These are phyloP conservation scores for Euphorbia tirucalli DNA, from an alignment of 345 rosid genomes.

Conservation along the genomic window DNA sequence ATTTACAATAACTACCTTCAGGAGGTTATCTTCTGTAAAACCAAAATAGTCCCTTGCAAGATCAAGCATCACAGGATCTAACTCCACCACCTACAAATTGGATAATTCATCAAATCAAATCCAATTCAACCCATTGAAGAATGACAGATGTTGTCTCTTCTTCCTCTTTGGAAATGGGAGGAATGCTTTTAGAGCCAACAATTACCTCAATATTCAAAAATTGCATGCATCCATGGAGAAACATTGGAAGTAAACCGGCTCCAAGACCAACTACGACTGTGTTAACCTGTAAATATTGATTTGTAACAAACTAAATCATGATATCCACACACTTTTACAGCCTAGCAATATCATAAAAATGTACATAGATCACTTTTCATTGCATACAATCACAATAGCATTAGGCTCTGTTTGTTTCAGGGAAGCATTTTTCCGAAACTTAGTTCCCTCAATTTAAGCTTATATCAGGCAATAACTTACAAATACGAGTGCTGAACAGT, in stretches of 20 bases:
- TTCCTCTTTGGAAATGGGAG: not conserved
- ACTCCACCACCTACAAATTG: slow-evolving; percentile 72
- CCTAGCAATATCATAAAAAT: not conserved
- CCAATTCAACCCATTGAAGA: slow-evolving; percentile 13
- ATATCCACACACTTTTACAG: not conserved
- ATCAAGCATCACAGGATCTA: slow-evolving; percentile 56
- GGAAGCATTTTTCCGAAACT: no score
- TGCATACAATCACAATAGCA: not conserved
- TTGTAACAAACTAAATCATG: no score
- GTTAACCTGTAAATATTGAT: no score
- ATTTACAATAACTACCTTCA: slow-evolving; percentile 53
- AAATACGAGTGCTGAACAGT: no score
- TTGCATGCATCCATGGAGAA: slow-evolving; percentile 67
- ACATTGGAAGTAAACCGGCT: slow-evolving; percentile 96
- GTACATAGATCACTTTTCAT: not conserved
- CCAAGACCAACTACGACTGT: slow-evolving; percentile 88
- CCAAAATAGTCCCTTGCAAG: slow-evolving; percentile 73
- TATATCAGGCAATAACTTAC: no score
- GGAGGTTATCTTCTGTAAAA: slow-evolving; percentile 48
- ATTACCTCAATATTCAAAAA: slow-evolving; percentile 67
- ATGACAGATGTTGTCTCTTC: not conserved
- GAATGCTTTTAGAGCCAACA: not conserved
- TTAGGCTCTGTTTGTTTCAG: no score
- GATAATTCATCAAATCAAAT: slow-evolving; percentile 15
- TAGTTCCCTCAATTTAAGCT: no score